Evolutionary conservation across 352 stramenopile species (phyloP).

Genomic region (Globisporangium rhizosaccharum): DNA sequence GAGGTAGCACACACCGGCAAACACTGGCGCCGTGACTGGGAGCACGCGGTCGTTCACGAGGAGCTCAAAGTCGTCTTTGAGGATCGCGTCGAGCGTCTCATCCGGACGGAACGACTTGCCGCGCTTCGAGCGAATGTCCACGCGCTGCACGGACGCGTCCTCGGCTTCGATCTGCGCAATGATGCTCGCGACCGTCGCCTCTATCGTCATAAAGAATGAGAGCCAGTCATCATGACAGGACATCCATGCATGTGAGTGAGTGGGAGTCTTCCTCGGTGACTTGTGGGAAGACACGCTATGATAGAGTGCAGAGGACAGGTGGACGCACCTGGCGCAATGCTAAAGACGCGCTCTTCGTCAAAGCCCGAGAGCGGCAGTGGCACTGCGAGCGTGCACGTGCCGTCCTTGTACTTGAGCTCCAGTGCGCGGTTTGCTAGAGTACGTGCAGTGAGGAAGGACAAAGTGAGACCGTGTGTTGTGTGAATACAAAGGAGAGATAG

Average conservation of each 20-base stretch:
- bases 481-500: no score
- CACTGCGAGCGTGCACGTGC: constrained; percentile 65
- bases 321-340: constrained; percentile 47
- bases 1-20: constrained; percentile 25
- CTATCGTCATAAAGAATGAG: constrained; percentile 14
- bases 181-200: constrained; percentile 71
- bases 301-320: no score
- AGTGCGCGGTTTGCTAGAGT: constrained; percentile 33
- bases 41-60: constrained; percentile 76
- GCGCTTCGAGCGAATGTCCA: constrained; percentile 56
- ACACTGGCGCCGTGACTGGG: constrained; percentile 63
- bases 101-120: constrained; percentile 53
- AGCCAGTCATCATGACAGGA: background rate
- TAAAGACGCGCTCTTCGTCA: constrained; percentile 77
- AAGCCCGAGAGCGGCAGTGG: constrained; percentile 73
- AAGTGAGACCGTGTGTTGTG: no score
- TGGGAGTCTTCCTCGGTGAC: background rate
- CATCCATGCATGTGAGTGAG: background rate
- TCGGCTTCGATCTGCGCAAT: constrained; percentile 72
- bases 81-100: constrained; percentile 58
- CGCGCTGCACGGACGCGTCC: constrained; percentile 62
- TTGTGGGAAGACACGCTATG: background rate
- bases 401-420: constrained; percentile 80
- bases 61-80: constrained; percentile 81
- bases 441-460: background rate